Evolutionary conservation across 495 filamentous ascomycete genomes (phyloP), one percentile per base, ranked within the genome.

Genomic region (Podospora australis): DNA sequence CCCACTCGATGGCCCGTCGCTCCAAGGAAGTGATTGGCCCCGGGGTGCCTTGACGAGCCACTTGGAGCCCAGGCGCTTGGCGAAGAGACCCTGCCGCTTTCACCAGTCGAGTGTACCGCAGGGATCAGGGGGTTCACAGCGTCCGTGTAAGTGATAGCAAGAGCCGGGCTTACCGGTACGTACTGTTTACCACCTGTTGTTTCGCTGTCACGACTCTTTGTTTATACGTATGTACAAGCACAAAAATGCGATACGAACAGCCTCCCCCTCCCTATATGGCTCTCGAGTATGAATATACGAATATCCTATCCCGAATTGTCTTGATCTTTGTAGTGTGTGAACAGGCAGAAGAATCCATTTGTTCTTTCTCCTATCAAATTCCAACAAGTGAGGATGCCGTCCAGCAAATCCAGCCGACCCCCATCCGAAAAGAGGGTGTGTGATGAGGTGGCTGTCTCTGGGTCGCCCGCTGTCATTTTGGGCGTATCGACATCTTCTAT

Each of bases 91-190:
- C 40, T 40, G 26, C 29, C 29, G 38, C 13, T 19, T 28, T 22
- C 5, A 25, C 13, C 38, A 28, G 47, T 26, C 36, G 26, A 34
- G 11, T 30, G 17, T 23, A 23, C 34, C 19, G 8, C 52, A 55
- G 42, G 52, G 52, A 23, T 43, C 30, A 43, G 43, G 46, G 45
- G 28, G 35, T 4, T 43, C 11, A 22, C 24, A 45, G 23, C n/a
- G 49, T 24, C 54, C 49, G 54, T 56, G 49, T 56, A 48, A 49
- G 54, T 56, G 49, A 52, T 44, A 50, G 49, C 26, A 28, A 21
- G 30, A 44, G 49, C 44, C 45, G 44, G 35, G 38, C n/a, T 54
- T 54, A 29, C 46, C 52, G 52, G 46, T 49, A 41, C 25, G 46
- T 25, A 29, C 16, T 38, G 36, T 16, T 4, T 25, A 2, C 38